Evolutionary conservation across 805 yeast genomes (phyloP), one percentile per base, ranked within the genome.

Genomic region (Metschnikowia proteae): DNA sequence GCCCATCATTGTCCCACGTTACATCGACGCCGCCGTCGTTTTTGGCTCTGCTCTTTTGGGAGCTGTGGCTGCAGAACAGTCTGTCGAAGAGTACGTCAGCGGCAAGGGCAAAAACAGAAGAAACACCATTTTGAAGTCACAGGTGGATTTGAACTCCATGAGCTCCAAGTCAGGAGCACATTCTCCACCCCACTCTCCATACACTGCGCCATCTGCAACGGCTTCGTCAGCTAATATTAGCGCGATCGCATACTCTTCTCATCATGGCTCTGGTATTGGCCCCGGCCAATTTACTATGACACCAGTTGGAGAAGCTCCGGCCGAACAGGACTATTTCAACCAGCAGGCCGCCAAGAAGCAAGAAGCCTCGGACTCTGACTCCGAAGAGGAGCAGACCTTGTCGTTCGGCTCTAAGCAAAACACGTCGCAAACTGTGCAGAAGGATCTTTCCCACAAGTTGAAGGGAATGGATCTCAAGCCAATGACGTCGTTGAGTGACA

Each of bases 11-110:
- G 88, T 92, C 54, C 99, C 99, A 43, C 79, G 92, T 60, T 91
- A 94, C 67, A 90, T 92, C 60, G 98, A 92, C 63, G 94, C 97
- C 1, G 96, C 97, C 2, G 99, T 94, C 35, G 98, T 94, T 2
- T 87, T 92, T 63, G 99, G 99, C 25, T 80, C 97, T 3, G 98
- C 99, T 0, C 73, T 94, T 63, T 75, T 94, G 52, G 99, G 98
- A 34, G 97, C 98, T 1, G 89, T 84, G 53, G 98, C 98, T 3
- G 89, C 94, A 8, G 83, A 84, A 56, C 83, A 79, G 52, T 76
- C 78, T 10, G 77, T 78, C 48, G 50, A 61, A 38, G 71, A 67
- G 56, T 73, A 73, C 56, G 53, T 67, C 37, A 43, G 49, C 25
- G 53, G 62, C 29, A 62, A 59, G 54, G 72, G 73, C 26, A 65